phyloP scores from a whole-genome alignment of 345 rosid species.

The Eutrema japonicum region DNA sequence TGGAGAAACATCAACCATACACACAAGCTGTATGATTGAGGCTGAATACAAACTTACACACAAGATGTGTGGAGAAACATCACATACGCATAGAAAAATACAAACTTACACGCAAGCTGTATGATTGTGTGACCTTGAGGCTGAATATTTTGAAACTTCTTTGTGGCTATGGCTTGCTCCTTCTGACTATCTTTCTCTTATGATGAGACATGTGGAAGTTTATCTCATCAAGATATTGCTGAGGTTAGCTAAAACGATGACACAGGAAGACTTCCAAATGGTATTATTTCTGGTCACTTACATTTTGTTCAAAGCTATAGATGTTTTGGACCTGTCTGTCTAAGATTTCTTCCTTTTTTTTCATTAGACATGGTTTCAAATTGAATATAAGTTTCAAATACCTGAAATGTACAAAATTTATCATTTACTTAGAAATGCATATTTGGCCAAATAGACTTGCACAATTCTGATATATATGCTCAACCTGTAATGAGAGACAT shows the following conservation, averaged over 20 bases:
- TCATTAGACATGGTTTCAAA: background rate
- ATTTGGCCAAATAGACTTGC: background rate
- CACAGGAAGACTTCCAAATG: slow-evolving; percentile 16
- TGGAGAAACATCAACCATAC: slow-evolving; percentile 16
- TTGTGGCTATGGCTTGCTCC: background rate
- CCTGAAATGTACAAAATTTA: background rate
- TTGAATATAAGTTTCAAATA: background rate
- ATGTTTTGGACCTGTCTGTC: background rate
- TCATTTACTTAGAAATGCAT: background rate
- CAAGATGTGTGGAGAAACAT: too few relatives aligned
- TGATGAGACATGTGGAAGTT: slow-evolving; percentile 24
- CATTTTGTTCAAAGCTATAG: background rate
- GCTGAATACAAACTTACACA: too few relatives aligned
- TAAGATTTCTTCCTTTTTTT: background rate
- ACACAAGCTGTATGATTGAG: too few relatives aligned
- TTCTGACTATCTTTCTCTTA: slow-evolving; percentile 15
- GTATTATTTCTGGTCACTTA: slow-evolving; percentile 19
- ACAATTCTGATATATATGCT: background rate
- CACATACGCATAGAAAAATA: too few relatives aligned
- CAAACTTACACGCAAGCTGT: too few relatives aligned
- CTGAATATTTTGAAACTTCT: slow-evolving; percentile 13
- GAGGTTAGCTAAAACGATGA: slow-evolving; percentile 18
- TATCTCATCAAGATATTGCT: slow-evolving; percentile 21
- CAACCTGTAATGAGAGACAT: slow-evolving; percentile 9
- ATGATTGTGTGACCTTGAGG: slow-evolving; percentile 16